These are phyloP conservation scores for Phoma sp. DNA, from an alignment of 2,329 filamentous ascomycete species.

Conservation along the genomic window DNA sequence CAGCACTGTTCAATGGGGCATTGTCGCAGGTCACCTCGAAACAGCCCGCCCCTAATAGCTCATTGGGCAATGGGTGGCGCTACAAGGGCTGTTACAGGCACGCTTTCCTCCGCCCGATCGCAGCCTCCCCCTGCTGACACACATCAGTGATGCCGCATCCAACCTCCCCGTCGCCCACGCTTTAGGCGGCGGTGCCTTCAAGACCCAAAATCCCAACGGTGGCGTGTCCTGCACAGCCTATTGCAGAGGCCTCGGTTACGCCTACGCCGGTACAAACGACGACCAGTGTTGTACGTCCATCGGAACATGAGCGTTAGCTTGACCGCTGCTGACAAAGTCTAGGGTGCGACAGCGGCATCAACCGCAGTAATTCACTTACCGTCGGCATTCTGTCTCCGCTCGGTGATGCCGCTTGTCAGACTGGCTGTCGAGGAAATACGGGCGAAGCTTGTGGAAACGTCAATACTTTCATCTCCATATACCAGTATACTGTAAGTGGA, in stretches of 20 bases:
- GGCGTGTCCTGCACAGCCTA: slow-evolving; percentile 6
- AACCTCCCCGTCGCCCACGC: slow-evolving; percentile 4
- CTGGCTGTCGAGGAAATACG: neutral
- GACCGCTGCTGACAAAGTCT: neutral
- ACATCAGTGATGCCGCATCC: neutral
- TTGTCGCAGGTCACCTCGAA: slow-evolving; percentile 2
- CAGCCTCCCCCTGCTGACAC: neutral
- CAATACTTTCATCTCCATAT: slow-evolving; percentile 11
- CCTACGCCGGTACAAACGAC: slow-evolving; percentile 21
- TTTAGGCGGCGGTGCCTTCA: slow-evolving; percentile 7
- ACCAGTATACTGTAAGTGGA: slow-evolving; percentile 22
- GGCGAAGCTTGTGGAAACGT: slow-evolving; percentile 9
- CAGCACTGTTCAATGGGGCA: slow-evolving; percentile 16
- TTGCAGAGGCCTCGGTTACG: slow-evolving; percentile 10
- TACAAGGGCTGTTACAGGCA: slow-evolving; percentile 29
- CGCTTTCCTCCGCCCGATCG: neutral
- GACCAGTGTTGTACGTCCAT: slow-evolving; percentile 25
- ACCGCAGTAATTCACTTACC: neutral
- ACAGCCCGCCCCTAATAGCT: slow-evolving; percentile 5
- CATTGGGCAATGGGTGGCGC: slow-evolving; percentile 16
- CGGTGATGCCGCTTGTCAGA: neutral
- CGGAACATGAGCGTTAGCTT: no score
- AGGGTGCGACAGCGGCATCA: slow-evolving; percentile 11
- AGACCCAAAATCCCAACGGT: slow-evolving; percentile 4
- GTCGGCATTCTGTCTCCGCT: neutral